Evolutionary conservation across 2,329 filamentous ascomycete genomes (phyloP).

Genomic region (Paecilomyces sp.): DNA sequence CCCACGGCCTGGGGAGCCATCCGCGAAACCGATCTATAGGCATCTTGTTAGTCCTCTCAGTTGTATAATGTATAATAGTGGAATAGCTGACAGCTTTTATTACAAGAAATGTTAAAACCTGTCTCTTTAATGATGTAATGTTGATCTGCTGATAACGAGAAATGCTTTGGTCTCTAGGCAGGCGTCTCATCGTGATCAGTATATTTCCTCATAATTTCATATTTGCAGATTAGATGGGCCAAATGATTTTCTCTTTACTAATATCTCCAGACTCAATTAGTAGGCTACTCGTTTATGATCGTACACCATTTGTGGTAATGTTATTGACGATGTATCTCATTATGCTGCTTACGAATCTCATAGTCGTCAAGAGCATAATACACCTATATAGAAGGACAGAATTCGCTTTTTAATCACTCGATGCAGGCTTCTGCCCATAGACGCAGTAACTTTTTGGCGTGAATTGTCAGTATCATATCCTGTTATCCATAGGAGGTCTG

Average conservation of each 20-base stretch:
- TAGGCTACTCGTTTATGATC: no score
- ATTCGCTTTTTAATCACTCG: neutral
- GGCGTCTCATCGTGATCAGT: no score
- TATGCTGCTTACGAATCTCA: no score
- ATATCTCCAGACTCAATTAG: no score
- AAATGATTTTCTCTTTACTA: no score
- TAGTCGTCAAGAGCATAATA: no score
- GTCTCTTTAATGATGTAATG: neutral
- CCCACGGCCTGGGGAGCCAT: neutral
- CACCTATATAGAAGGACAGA: no score
- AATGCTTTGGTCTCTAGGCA: neutral
- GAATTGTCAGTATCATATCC: neutral
- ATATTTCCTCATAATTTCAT: no score
- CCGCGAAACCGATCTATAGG: neutral
- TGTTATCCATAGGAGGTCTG: neutral
- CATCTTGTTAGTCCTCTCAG: neutral
- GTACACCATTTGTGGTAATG: no score
- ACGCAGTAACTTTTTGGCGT: conserved; percentile 1
- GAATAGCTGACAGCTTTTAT: neutral
- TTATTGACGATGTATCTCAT: no score
- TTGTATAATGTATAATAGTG: neutral
- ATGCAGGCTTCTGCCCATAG: conserved; percentile 2
- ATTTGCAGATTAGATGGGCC: no score
- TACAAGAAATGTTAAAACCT: neutral
- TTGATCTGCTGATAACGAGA: neutral